Evolutionary conservation across 2,329 filamentous ascomycete species (phyloP), one percentile per base, ranked within the genome.

Genomic region (Emericellopsis atlantica): DNA sequence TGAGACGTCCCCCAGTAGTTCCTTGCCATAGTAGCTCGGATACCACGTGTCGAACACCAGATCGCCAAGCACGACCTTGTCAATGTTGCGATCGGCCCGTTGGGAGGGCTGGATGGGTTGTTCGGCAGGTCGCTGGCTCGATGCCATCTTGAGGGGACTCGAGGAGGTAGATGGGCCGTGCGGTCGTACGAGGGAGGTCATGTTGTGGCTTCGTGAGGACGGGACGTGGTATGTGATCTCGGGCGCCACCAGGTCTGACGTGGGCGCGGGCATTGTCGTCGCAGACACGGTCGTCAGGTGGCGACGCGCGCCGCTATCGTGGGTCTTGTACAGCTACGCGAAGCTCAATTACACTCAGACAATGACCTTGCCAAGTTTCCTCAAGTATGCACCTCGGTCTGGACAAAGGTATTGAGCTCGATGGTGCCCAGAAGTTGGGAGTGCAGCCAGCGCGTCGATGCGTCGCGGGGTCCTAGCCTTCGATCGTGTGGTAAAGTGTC

Each of bases 41-140:
- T 92, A 95, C 88, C 89, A 95, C 3, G 89, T 84, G 51, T 81
- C 79, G 64, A 95, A 93, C 51, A 80, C 78, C 26, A 92, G 70
- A 51, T 88, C 78, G 5, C 89, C 90, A 45, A 95, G 70, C 41
- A 94, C 81, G 40, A 95, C 85, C 56, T 86, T 84, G 54, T 87
- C 78, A 48, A 95, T 82, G 57, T 93, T 95, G 43, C 84, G 83
- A 50, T 83, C 79, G 9, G 69, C 55, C 31, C 61, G 59, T 1
- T 59, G 62, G 6, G 63, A 60, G 1, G 58, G 60, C 31, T 57
- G 39, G 5, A 32, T 24, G 24, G 41, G 32, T 29, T 29, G 26
- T 50, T 49, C 50, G 2, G 53, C 42, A 9, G 36, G 15, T 16
- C 21, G 16, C n/a, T 15, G 11, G n/a, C 23, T 16, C 4, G 40